Evolutionary conservation across 2,329 filamentous ascomycete species (phyloP).

Genomic region (Neonectria faginata): DNA sequence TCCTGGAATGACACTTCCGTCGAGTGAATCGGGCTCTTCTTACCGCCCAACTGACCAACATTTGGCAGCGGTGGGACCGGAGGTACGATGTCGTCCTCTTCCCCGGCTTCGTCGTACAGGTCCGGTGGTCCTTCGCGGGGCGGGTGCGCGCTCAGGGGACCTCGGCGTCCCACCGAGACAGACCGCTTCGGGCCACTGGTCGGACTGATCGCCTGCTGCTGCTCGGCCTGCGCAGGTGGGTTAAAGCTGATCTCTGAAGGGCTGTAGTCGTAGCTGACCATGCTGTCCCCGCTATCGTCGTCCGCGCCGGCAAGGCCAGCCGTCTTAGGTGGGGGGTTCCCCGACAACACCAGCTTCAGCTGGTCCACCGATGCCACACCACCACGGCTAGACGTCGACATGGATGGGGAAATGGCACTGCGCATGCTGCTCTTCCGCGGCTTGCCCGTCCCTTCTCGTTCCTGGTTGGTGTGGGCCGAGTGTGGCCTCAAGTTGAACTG

Average conservation of each 20-base stretch:
- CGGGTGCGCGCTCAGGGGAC: conserved; percentile 60
- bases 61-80: conserved; percentile 68
- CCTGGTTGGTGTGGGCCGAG: conserved; percentile 55
- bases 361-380: conserved; percentile 72
- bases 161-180: conserved; percentile 52
- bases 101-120: conserved; percentile 47
- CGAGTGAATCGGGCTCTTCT: conserved; percentile 44
- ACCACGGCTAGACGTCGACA: conserved; percentile 58
- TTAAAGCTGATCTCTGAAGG: conserved; percentile 76
- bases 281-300: conserved; percentile 72
- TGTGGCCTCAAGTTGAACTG: conserved; percentile 63
- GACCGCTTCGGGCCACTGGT: conserved; percentile 48
- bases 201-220: conserved; percentile 46
- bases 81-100: conserved; percentile 58
- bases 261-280: conserved; percentile 76
- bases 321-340: conserved; percentile 57
- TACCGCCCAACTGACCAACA: conserved; percentile 47
- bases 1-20: conserved; percentile 52
- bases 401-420: conserved; percentile 61
- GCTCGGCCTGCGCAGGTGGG: conserved; percentile 50
- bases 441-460: conserved; percentile 53
- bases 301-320: conserved; percentile 53
- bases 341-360: conserved; percentile 70
- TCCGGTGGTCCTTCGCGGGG: conserved; percentile 47
- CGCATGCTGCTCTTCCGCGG: conserved; percentile 66